phyloP scores from a whole-genome alignment of 306 rosid genomes.

The Luffa acutangula region DNA sequence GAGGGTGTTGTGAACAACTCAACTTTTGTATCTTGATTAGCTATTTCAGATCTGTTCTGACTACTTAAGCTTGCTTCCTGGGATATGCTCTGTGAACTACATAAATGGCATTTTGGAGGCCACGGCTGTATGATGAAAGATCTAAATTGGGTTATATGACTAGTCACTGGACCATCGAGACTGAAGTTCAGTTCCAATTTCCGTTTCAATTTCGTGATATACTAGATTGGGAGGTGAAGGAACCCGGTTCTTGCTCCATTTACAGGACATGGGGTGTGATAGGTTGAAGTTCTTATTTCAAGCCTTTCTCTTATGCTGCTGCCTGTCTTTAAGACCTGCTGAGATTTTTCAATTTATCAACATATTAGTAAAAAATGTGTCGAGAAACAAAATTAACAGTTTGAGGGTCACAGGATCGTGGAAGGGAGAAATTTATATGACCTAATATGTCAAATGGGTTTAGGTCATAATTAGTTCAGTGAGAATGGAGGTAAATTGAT shows the following conservation, averaged over 20 bases:
- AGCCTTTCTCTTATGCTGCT: background rate
- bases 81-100: constrained; percentile 24
- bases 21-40: constrained; percentile 28
- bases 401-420: background rate
- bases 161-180: background rate
- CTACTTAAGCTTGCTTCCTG: constrained; percentile 25
- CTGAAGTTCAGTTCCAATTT: background rate
- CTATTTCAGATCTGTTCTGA: constrained; percentile 28
- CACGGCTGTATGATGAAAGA: background rate
- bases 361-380: background rate
- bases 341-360: background rate
- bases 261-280: background rate
- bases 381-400: background rate
- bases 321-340: background rate
- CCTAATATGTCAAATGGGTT: background rate
- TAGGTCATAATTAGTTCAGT: background rate
- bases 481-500: background rate
- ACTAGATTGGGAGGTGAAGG: background rate
- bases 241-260: background rate
- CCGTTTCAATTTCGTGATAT: background rate
- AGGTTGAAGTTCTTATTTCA: background rate
- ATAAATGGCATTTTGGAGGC: constrained; percentile 14
- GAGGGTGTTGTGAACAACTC: constrained; percentile 21
- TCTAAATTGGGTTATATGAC: background rate
- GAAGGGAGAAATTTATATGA: background rate